A percentile compares a stretch with the other conserved stretches of the same genome.
These are phyloP conservation scores for Xylaria palmicola DNA, from an alignment of 495 filamentous ascomycete genomes.

Conservation along the genomic window DNA sequence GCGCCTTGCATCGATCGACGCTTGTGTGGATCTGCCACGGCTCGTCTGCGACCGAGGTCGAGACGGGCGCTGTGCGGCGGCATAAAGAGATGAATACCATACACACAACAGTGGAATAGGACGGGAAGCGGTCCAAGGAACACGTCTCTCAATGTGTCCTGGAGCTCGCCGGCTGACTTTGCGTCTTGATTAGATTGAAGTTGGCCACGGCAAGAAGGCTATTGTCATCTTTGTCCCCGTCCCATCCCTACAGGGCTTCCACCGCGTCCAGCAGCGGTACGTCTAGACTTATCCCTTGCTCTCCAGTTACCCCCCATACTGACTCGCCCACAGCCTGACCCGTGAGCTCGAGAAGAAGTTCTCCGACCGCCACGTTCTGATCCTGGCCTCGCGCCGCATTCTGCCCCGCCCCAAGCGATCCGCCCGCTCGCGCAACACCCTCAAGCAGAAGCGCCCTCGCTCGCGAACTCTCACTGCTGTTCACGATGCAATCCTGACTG, in stretches of 20 bases:
- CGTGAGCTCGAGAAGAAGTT: conserved; percentile 99
- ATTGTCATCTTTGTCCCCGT: conserved; percentile 99
- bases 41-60: conserved; percentile 18
- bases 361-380: conserved; percentile 98
- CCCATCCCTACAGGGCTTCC: conserved; percentile 90
- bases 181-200: conserved; percentile 82
- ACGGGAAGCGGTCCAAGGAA: conserved; percentile 67
- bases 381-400: conserved; percentile 98
- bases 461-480: conserved; percentile 96
- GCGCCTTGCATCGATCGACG: conserved; percentile 19
- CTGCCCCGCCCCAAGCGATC: conserved; percentile 96
- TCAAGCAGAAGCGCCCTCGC: conserved; percentile 96
- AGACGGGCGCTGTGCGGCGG: conserved; percentile 16
- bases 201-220: conserved; percentile 99
- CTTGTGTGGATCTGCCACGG: conserved; percentile 13
- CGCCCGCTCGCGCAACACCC: conserved; percentile 86
- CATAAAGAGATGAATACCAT: conserved; percentile 33
- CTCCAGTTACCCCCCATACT: conserved; percentile 13
- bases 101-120: conserved; percentile 57
- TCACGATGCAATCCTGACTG: conserved; percentile 91
- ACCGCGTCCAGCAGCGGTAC: conserved; percentile 99
- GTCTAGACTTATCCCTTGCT: conserved; percentile 22
- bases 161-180: conserved; percentile 69
- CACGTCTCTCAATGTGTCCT: conserved; percentile 37
- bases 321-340: conserved; percentile 68